Evolutionary conservation across 257 asterid genomes (phyloP).

Genomic region (Thymus mandschuricus): DNA sequence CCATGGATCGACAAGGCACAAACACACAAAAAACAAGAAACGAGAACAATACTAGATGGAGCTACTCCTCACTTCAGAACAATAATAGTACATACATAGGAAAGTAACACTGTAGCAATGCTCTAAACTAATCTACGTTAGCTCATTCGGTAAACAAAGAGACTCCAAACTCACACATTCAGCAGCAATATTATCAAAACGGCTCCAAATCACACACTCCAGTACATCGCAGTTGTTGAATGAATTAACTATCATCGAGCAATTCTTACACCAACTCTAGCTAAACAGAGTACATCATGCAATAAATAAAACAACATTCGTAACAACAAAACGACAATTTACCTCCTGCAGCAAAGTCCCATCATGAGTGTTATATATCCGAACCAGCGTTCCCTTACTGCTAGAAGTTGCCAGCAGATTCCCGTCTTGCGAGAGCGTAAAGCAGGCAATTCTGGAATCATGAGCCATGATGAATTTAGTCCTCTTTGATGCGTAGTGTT

Average conservation of each 20-base stretch:
- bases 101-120: not conserved
- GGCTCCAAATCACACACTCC: not conserved
- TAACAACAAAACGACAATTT: not conserved
- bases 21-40: not conserved
- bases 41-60: not conserved
- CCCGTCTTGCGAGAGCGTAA: constrained; percentile 83
- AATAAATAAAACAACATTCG: not conserved
- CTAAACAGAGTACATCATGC: not conserved
- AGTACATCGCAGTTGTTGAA: not conserved
- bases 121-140: constrained; percentile 3
- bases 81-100: not conserved
- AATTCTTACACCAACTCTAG: constrained; percentile 16
- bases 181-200: constrained; percentile 5
- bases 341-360: constrained; percentile 95
- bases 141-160: not conserved
- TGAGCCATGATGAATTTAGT: constrained; percentile 81
- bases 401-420: constrained; percentile 83
- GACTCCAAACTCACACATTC: constrained; percentile 2
- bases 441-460: constrained; percentile 70
- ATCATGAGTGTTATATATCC: constrained; percentile 75
- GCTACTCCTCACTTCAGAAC: constrained; percentile 6
- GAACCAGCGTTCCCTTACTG: constrained; percentile 81
- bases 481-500: constrained; percentile 73
- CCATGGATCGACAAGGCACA: not conserved
- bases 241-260: not conserved